phyloP scores from a whole-genome alignment of 164 flowering plant species.

The Annona squamosa region DNA sequence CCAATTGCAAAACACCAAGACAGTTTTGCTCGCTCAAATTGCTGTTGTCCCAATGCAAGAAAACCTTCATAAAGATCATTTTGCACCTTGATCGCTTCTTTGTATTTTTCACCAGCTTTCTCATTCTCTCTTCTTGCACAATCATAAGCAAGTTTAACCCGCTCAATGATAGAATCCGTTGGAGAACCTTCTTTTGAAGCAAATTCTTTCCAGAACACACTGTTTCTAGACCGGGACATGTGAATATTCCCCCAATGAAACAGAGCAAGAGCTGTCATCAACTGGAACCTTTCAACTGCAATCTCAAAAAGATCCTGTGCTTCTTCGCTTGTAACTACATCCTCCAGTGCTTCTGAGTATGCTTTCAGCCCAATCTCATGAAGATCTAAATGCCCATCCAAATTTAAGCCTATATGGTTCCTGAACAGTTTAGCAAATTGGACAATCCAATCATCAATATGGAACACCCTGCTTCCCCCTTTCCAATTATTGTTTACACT shows the following conservation, averaged over 20 bases:
- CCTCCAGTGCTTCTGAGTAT: conserved; percentile 82
- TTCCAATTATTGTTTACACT: conserved; percentile 22
- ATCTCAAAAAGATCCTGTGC: conserved; percentile 56
- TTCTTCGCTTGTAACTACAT: conserved; percentile 64
- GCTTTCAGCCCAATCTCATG: conserved; percentile 74
- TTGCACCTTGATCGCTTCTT: conserved; percentile 62
- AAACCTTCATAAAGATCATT: conserved; percentile 72
- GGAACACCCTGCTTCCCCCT: conserved; percentile 23
- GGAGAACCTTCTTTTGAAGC: conserved; percentile 49
- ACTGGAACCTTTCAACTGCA: conserved; percentile 74
- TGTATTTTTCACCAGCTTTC: conserved; percentile 56
- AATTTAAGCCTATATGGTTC: conserved; percentile 65
- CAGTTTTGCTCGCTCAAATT: conserved; percentile 87
- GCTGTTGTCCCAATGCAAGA: conserved; percentile 79
- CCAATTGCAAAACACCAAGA: conserved; percentile 79
- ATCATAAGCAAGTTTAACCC: conserved; percentile 52
- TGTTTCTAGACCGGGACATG: conserved; percentile 75
- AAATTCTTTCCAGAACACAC: conserved; percentile 38
- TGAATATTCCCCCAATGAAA: conserved; percentile 91
- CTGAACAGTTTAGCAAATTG: conserved; percentile 72
- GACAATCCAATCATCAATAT: conserved; percentile 72
- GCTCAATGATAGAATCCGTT: conserved; percentile 33
- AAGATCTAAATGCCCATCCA: conserved; percentile 61
- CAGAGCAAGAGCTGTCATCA: conserved; percentile 75
- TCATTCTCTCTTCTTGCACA: conserved; percentile 57